Conservation (phyloP, 257 asterid species). For the Solanum chiquidenum region DNA sequence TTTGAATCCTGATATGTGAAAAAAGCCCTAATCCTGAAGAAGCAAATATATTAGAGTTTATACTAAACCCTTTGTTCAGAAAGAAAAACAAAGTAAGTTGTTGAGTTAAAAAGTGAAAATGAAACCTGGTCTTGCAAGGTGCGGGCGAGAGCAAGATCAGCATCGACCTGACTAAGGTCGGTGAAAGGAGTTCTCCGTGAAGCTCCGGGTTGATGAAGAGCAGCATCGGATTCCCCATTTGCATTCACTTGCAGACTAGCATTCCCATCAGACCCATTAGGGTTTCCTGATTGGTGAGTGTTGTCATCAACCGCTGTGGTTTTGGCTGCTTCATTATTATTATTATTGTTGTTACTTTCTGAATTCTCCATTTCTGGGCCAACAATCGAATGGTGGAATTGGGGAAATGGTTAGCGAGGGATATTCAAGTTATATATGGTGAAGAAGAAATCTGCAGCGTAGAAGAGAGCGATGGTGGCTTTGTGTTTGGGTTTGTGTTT, state of each 20-base stretch:
- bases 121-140: conserved; percentile 87
- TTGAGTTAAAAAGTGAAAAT: not conserved
- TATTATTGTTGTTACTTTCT: not conserved
- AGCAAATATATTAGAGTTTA: not conserved
- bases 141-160: conserved; percentile 95
- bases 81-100: not conserved
- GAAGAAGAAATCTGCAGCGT: not conserved
- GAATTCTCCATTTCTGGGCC: conserved; percentile 13
- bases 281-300: not conserved
- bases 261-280: not conserved
- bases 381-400: not conserved
- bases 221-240: not conserved
- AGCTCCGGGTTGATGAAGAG: not conserved
- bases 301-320: not conserved
- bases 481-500: not conserved
- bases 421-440: not conserved
- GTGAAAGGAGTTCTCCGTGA: conserved; percentile 61
- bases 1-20: not conserved
- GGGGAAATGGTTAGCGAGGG: not conserved
- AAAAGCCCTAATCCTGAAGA: not conserved
- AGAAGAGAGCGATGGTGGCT: conserved; percentile 8
- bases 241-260: conserved; percentile 18
- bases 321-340: not conserved
- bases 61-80: not conserved
- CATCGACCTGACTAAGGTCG: conserved; percentile 80